These are phyloP conservation scores for Monosporozyma servazzii DNA, from an alignment of 805 yeast species.

Conservation along the genomic window DNA sequence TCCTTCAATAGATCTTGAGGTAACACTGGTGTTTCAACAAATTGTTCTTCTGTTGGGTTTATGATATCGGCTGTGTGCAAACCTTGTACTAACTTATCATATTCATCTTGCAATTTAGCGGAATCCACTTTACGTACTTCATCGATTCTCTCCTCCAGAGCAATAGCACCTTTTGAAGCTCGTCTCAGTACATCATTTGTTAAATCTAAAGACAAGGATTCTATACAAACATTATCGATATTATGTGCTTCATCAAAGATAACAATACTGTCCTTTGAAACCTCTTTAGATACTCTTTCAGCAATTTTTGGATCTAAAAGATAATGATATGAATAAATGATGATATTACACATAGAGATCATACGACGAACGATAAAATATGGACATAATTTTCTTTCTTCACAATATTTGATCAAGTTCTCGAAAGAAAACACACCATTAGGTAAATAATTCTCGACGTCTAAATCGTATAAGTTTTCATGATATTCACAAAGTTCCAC, in stretches of 20 bases:
- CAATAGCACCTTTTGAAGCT: conserved; percentile 81
- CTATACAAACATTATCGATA: conserved; percentile 97
- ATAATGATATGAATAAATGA: conserved; percentile 95
- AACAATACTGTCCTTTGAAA: conserved; percentile 85
- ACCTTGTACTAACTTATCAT: conserved; percentile 84
- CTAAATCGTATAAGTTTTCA: conserved; percentile 77
- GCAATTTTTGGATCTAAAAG: conserved; percentile 94
- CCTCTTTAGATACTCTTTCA: conserved; percentile 84
- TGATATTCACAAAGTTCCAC: conserved; percentile 73
- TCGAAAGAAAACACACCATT: conserved; percentile 94
- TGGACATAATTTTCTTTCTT: conserved; percentile 78
- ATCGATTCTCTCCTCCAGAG: conserved; percentile 71
- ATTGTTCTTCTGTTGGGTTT: conserved; percentile 40
- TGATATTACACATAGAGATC: conserved; percentile 88
- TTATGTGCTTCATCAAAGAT: conserved; percentile 98
- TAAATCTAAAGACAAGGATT: conserved; percentile 81
- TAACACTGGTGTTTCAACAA: conserved; percentile 80
- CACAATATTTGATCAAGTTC: conserved; percentile 66
- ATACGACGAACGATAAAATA: conserved; percentile 96
- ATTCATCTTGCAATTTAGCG: conserved; percentile 77
- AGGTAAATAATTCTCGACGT: conserved; percentile 83
- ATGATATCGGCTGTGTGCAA: conserved; percentile 70
- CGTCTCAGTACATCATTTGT: conserved; percentile 81
- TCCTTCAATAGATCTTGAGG: conserved; percentile 81
- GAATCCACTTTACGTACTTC: conserved; percentile 78